phyloP scores from a whole-genome alignment of 164 flowering plant species.

The Pachysandra terminalis region DNA sequence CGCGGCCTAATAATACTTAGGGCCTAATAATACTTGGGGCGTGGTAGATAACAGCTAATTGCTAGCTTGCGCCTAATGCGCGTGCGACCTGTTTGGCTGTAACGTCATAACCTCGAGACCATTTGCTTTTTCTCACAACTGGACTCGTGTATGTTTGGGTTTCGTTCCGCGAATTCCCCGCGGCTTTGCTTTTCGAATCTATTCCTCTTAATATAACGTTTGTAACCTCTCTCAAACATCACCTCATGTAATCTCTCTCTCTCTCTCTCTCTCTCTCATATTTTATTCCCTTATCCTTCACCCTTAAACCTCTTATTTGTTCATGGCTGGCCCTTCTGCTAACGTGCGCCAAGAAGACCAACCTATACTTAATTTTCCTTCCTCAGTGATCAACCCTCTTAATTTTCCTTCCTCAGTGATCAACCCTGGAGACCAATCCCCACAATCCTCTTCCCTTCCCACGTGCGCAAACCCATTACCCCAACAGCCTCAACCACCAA shows the following conservation, averaged over 20 bases:
- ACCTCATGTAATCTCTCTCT: not conserved
- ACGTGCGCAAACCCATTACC: not conserved
- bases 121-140: not conserved
- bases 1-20: no score
- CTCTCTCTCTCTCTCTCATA: no score
- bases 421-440: conserved; percentile 9
- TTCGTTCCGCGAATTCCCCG: conserved; percentile 33
- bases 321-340: conserved; percentile 16
- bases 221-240: no score
- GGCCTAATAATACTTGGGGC: no score
- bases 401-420: conserved; percentile 7
- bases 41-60: conserved; percentile 15
- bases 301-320: not conserved
- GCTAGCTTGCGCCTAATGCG: conserved; percentile 25
- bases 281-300: not conserved
- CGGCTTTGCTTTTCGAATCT: conserved; percentile 21
- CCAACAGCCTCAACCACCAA: not conserved
- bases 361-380: not conserved
- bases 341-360: conserved; percentile 17
- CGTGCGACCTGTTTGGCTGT: conserved; percentile 11
- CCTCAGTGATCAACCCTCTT: conserved; percentile 7
- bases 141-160: not conserved
- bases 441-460: not conserved
- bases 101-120: not conserved
- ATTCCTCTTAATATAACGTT: conserved; percentile 5